Base-by-base conservation (phyloP, 148 eudicot species). In the Camellia sinensis region DNA sequence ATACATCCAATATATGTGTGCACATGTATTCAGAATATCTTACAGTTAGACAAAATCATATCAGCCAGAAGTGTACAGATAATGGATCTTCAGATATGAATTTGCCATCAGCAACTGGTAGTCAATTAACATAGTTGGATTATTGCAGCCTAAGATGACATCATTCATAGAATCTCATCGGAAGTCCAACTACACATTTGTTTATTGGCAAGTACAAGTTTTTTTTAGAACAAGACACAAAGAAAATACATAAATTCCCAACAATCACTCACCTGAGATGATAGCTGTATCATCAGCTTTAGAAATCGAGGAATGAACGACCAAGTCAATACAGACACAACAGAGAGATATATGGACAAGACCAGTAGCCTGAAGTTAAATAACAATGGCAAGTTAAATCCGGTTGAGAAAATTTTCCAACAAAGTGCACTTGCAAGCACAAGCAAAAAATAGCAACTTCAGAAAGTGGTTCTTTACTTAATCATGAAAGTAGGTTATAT, bases 211-310 rank as follows among this genome's bases (percentile, higher is more conserved):
- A 66, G 13, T 44, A 41, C 14, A 64, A 65, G 61, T 43, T 17
- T n/a, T 46, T 44, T 53, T 17, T 29, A 40, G 7, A 76, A 22
- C 7, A 76, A 76, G n/a, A 21, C 13, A 48, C 3, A 18, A 11
- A 40, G 10, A 50, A 66, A 75, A 60, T 44, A 71, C n/a, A 17
- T 18, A 44, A 65, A 67, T 57, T 43, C 59, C 52, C 54, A 77
- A 72, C 44, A 60, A 80, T 81, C 56, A 85, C 87, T 86, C 64
- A 93, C 99, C 89, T 96, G 98, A 81, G 99, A 92, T 43, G 99
- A 96, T 64, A 96, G 73, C 61, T 85, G 93, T 81, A 92, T 94
- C 99, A 97, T 97, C 83, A 97, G 80, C 97, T 97, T 97, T 45
- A 94, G 81, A 83, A 97, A 94, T 73, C 98, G 96, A 57, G 98